Evolutionary conservation across 352 stramenopile genomes (phyloP), one percentile per base, ranked within the genome.

Genomic region (Albugo laibachii): DNA sequence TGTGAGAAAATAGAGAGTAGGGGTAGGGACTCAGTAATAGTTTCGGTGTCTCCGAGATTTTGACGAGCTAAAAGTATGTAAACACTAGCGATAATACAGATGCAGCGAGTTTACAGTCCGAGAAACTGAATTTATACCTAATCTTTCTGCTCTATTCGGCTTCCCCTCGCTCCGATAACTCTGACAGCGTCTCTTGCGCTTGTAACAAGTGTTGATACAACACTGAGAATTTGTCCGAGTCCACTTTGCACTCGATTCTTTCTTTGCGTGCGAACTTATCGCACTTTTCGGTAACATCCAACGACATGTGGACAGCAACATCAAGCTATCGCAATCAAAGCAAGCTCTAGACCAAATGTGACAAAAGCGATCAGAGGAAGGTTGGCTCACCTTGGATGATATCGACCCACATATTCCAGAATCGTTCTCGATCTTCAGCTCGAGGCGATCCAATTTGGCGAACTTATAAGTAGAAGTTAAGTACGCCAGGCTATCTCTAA

Each of bases 391-490:
- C 24, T 24, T 4, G 14, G 27, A 24, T 46, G 34, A 15, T 35
- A 6, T 47, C 41, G 15, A 27, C 8, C 14, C 36, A n/a, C 13
- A 3, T 34, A 4, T 15, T 46, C 13, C 2, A 5, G 41, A 39
- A 36, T 11, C 18, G 5, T 49, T 49, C 24, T 31, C 24, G 24
- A 8, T 39, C 12, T 15, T 49, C 11, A 11, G 11, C 44, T 20
- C 2, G 3, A 14, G 41, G 13, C 19, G 11, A 5, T 49, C n/a
- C 12, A 13, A 49, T 24, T 15, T 16, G 27, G 45, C 45, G 36
- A 47, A 77, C 65, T 59, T 66, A 55, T 41, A 75, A 72, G 35
- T 58, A 53, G 0, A 56, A 39, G 62, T 34, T 67, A n/a, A n/a
- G n/a, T n/a, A n/a, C n/a, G n/a, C n/a, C n/a, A n/a, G n/a, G n/a